phyloP scores from a whole-genome alignment of 208 protist species.

The Wallacemonas sp. region DNA sequence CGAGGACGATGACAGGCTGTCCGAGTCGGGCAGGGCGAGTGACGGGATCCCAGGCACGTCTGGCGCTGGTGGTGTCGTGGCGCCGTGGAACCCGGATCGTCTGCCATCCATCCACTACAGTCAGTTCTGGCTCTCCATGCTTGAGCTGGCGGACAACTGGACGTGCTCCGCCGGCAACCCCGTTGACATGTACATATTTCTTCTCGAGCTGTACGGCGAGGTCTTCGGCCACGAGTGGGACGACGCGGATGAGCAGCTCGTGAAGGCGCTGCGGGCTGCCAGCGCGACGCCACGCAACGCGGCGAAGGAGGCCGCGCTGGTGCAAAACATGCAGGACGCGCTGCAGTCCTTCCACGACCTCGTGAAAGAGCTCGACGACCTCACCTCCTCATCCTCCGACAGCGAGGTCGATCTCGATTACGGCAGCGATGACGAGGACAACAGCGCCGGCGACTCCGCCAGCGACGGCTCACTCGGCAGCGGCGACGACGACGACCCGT shows the following conservation, averaged over 20 bases:
- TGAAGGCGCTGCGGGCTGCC: slow-evolving; percentile 24
- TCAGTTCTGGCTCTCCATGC: slow-evolving; percentile 87
- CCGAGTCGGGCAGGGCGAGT: not conserved
- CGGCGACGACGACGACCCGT: slow-evolving; percentile 3
- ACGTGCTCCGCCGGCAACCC: slow-evolving; percentile 67
- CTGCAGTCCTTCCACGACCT: slow-evolving; percentile 42
- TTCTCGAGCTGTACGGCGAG: slow-evolving; percentile 83
- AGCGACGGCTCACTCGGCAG: not conserved
- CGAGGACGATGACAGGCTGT: slow-evolving; percentile 14
- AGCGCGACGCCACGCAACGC: slow-evolving; percentile 19
- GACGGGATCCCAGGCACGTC: not conserved
- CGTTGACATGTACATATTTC: slow-evolving; percentile 68
- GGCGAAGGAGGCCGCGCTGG: slow-evolving; percentile 19
- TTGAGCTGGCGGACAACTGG: slow-evolving; percentile 90
- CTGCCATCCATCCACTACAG: slow-evolving; percentile 73
- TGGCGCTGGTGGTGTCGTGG: slow-evolving; percentile 15
- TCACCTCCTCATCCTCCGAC: slow-evolving; percentile 12
- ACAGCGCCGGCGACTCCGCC: not conserved
- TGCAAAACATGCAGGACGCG: slow-evolving; percentile 27
- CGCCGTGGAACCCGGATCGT: slow-evolving; percentile 23
- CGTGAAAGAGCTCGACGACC: slow-evolving; percentile 35
- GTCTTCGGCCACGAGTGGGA: slow-evolving; percentile 82
- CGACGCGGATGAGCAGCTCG: slow-evolving; percentile 57
- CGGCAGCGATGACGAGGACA: not conserved
- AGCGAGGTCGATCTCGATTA: not conserved